phyloP scores from a whole-genome alignment of 306 rosid genomes.

The Vigna reflexopilosa region DNA sequence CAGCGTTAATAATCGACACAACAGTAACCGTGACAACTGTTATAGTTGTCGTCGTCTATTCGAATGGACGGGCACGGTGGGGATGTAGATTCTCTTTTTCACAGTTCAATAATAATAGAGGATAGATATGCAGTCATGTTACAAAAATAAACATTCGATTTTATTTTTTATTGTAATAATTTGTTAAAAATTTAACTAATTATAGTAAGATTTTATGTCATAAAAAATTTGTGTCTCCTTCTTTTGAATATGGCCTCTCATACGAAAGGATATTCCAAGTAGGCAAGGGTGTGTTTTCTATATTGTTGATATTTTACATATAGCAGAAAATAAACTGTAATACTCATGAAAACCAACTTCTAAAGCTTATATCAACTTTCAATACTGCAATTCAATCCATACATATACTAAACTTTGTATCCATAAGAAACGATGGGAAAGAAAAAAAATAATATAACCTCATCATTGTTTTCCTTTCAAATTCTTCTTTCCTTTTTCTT shows the following conservation, averaged over 20 bases:
- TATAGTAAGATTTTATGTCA: not conserved
- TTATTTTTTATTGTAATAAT: not conserved
- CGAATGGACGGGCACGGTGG: constrained; percentile 5
- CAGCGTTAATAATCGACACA: constrained; percentile 25
- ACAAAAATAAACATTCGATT: not conserved
- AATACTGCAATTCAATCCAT: too few species aligned
- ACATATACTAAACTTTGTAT: too few species aligned
- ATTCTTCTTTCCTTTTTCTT: not conserved
- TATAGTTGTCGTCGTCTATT: constrained; percentile 38
- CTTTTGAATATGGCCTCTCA: too few species aligned
- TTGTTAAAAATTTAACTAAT: not conserved
- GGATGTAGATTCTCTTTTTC: constrained; percentile 29
- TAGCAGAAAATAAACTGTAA: not conserved
- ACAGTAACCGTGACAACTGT: constrained; percentile 37
- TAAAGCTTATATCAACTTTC: not conserved
- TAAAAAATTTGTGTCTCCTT: not conserved
- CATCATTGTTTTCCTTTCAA: not conserved
- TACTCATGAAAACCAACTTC: not conserved
- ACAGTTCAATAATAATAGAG: not conserved
- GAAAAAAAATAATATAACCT: not conserved
- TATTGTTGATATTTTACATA: too few species aligned
- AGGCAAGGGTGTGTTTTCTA: too few species aligned
- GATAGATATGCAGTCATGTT: not conserved
- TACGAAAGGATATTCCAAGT: too few species aligned
- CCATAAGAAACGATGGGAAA: not conserved